phyloP scores from a whole-genome alignment of 441 rosid species.

The Adansonia madagascariensis region DNA sequence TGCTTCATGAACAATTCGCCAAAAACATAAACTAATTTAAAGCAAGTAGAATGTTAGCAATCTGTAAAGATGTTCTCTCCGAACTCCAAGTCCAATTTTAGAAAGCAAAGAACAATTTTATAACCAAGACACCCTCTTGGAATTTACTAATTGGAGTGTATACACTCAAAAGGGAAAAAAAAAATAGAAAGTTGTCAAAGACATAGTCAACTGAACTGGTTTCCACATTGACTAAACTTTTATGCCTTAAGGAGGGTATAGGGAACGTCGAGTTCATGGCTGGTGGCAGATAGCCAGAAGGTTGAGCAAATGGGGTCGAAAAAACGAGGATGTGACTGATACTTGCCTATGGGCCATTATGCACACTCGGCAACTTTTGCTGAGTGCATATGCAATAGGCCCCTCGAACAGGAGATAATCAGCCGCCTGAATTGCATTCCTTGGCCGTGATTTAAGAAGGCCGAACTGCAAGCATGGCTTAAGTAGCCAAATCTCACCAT shows the following conservation, averaged over 20 bases:
- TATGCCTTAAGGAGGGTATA: no score
- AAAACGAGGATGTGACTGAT: not conserved
- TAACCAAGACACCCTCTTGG: not conserved
- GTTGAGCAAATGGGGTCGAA: no score
- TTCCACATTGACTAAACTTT: not conserved
- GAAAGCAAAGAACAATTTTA: not conserved
- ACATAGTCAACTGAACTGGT: not conserved
- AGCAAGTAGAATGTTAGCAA: not conserved
- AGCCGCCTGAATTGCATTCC: not conserved
- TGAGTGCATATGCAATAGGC: no score
- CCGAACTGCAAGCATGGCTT: not conserved
- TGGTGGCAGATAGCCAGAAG: no score
- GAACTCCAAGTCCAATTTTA: not conserved
- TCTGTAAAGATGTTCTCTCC: not conserved
- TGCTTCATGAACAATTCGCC: not conserved
- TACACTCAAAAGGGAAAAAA: not conserved
- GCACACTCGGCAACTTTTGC: no score
- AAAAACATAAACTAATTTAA: not conserved
- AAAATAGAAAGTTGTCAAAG: not conserved
- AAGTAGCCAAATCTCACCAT: not conserved
- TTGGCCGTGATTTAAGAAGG: not conserved
- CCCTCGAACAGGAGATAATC: not conserved
- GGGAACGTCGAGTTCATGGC: no score
- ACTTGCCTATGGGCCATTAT: no score
- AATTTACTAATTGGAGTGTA: not conserved